Evolutionary conservation across 495 filamentous ascomycete genomes (phyloP).

Genomic region (Lasiosphaeriaceae sp.): DNA sequence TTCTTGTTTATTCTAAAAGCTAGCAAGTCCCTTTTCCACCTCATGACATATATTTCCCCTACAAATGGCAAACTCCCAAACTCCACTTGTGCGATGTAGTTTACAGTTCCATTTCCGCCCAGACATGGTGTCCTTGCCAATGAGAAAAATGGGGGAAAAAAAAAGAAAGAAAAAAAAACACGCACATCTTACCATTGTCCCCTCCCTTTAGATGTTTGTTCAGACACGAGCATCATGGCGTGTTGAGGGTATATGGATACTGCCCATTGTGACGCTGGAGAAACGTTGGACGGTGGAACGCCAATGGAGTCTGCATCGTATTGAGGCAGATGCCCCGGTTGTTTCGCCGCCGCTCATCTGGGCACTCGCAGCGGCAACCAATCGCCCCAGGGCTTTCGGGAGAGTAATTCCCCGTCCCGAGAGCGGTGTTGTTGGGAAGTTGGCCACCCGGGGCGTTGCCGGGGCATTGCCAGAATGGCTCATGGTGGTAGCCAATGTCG

Average conservation of each 20-base stretch:
- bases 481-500: constrained; percentile 50
- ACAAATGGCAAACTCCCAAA: too few species aligned
- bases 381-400: constrained; percentile 4
- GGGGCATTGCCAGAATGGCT: constrained; percentile 43
- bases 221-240: not conserved
- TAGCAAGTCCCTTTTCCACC: too few species aligned
- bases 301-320: not conserved
- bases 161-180: too few species aligned
- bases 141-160: too few species aligned
- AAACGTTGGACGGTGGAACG: not conserved
- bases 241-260: not conserved
- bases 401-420: not conserved
- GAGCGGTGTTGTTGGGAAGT: constrained; percentile 11
- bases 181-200: too few species aligned
- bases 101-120: too few species aligned
- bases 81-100: too few species aligned
- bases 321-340: constrained; percentile 8
- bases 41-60: too few species aligned
- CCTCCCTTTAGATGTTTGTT: too few species aligned
- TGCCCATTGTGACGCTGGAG: not conserved
- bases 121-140: too few species aligned
- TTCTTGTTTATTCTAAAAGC: too few species aligned
- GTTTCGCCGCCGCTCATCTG: constrained; percentile 2
- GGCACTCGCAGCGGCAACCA: constrained; percentile 6
- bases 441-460: constrained; percentile 40